These are phyloP conservation scores for Citrus glauca DNA, from an alignment of 345 rosid species.

Conservation along the genomic window DNA sequence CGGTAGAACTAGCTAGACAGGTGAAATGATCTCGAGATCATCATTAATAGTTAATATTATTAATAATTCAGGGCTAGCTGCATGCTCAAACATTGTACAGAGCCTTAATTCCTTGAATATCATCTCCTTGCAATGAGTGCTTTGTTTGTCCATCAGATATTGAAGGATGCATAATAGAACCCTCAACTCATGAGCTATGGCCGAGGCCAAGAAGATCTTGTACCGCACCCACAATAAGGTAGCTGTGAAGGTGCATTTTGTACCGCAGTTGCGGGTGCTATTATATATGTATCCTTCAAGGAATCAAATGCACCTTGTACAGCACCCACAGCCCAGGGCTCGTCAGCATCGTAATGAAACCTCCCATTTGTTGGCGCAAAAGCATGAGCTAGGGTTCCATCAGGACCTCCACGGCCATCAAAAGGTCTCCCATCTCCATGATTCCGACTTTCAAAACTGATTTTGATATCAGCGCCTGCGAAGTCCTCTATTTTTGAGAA, in stretches of 20 bases:
- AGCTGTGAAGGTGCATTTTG: too few species aligned
- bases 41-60: too few species aligned
- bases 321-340: constrained; percentile 10
- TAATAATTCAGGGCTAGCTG: too few species aligned
- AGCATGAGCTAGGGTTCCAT: too few species aligned
- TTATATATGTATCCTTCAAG: too few species aligned
- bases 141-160: constrained; percentile 21
- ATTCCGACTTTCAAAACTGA: constrained; percentile 15
- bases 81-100: constrained; percentile 12
- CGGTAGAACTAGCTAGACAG: too few species aligned
- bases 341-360: constrained; percentile 9
- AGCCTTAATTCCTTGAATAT: constrained; percentile 28
- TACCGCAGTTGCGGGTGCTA: too few species aligned
- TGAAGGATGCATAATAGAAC: constrained; percentile 34
- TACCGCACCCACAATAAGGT: not conserved
- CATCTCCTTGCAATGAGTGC: constrained; percentile 13
- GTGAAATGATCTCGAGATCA: too few species aligned
- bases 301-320: not conserved
- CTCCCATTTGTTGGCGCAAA: too few species aligned
- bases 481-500: not conserved
- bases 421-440: constrained; percentile 20
- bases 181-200: constrained; percentile 12
- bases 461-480: constrained; percentile 12
- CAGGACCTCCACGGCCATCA: not conserved
- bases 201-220: constrained; percentile 27